Conservation (phyloP, 2,329 filamentous ascomycete genomes). For the Monosporascus sp. region DNA sequence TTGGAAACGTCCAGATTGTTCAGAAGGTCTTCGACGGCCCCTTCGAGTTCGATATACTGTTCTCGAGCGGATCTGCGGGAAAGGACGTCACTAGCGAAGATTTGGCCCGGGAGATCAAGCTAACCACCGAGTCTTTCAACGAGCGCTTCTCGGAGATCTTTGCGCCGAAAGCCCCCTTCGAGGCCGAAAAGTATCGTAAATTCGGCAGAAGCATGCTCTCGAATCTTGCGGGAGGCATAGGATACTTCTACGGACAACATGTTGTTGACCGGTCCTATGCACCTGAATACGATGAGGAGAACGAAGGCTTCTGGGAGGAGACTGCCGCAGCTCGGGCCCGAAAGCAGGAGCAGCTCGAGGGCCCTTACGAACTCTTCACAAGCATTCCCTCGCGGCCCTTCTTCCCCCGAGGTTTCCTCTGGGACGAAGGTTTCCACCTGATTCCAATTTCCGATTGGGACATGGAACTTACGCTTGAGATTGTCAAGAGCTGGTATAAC, state of each 20-base stretch:
- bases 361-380: slow-evolving; percentile 84
- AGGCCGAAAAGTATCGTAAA: slow-evolving; percentile 62
- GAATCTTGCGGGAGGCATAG: slow-evolving; percentile 88
- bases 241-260: slow-evolving; percentile 88
- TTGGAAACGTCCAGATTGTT: slow-evolving; percentile 78
- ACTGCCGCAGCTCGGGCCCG: slow-evolving; percentile 71
- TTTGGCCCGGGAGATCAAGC: slow-evolving; percentile 64
- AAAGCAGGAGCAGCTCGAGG: slow-evolving; percentile 64
- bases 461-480: slow-evolving; percentile 77
- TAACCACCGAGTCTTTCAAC: slow-evolving; percentile 62
- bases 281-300: slow-evolving; percentile 90
- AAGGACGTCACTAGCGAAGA: slow-evolving; percentile 53
- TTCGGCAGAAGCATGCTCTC: slow-evolving; percentile 92
- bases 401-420: slow-evolving; percentile 93
- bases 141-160: slow-evolving; percentile 70
- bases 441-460: slow-evolving; percentile 92
- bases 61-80: slow-evolving; percentile 68
- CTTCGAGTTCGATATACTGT: slow-evolving; percentile 92
- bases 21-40: slow-evolving; percentile 87
- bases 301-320: slow-evolving; percentile 93
- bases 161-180: slow-evolving; percentile 70
- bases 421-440: slow-evolving; percentile 97
- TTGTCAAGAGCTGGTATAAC: slow-evolving; percentile 92
- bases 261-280: slow-evolving; percentile 87
- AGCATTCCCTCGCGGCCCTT: slow-evolving; percentile 90